Conservation (phyloP, 1,139 yeast genomes). For the Hyphopichia wangnamkhiaoensis region DNA sequence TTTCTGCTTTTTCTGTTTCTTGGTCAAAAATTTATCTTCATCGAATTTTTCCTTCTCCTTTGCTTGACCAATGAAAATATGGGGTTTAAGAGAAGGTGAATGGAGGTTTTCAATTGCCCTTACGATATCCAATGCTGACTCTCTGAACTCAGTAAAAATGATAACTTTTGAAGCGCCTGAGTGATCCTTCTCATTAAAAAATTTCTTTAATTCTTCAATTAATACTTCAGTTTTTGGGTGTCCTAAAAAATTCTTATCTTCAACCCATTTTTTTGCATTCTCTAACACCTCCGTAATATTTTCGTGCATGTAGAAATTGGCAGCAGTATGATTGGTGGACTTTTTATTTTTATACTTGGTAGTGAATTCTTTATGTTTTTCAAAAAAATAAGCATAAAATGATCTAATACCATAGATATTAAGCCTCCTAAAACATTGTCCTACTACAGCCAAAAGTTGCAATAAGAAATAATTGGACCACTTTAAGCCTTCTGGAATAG, state of each 20-base stretch:
- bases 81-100: constrained; percentile 56
- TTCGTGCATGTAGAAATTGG: constrained; percentile 57
- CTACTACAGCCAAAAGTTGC: constrained; percentile 70
- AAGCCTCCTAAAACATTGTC: constrained; percentile 67
- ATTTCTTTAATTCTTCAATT: constrained; percentile 55
- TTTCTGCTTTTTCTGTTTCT: constrained; percentile 12
- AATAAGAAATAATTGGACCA: constrained; percentile 67
- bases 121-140: constrained; percentile 85
- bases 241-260: constrained; percentile 49
- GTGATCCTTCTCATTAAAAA: constrained; percentile 52
- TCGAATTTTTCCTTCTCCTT: constrained; percentile 62
- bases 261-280: constrained; percentile 44
- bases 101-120: constrained; percentile 51
- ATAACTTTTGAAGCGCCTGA: constrained; percentile 54
- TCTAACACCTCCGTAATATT: constrained; percentile 46
- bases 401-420: constrained; percentile 82
- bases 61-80: constrained; percentile 87
- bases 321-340: constrained; percentile 59
- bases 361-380: constrained; percentile 59
- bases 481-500: constrained; percentile 64
- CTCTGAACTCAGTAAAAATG: constrained; percentile 84
- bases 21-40: constrained; percentile 42
- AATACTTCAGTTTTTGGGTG: constrained; percentile 77
- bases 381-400: constrained; percentile 65
- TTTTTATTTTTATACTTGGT: constrained; percentile 53